Conservation (phyloP, 1,284 basidiomycete species). For the Quambalaria eucalypti region DNA sequence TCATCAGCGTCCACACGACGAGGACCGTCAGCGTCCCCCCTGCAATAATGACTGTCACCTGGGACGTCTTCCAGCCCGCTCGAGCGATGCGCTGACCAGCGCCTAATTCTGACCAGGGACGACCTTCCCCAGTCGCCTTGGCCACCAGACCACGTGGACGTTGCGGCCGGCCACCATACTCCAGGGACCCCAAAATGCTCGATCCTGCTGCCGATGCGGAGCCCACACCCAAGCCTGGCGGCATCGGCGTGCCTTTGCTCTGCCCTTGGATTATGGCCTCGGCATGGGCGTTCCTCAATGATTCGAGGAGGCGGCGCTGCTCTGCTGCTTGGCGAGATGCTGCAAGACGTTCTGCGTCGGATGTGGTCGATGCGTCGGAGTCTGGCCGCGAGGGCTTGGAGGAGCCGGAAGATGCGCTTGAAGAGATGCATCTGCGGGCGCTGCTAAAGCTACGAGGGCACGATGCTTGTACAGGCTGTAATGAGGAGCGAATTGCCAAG, state of each 20-base stretch:
- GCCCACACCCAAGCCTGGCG: background rate
- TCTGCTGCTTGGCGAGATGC: background rate
- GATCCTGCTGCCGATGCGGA: no score
- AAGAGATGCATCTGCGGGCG: no score
- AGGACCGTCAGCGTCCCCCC: constrained; percentile 55
- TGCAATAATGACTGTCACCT: constrained; percentile 69
- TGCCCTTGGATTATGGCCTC: background rate
- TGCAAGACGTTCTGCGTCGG: background rate
- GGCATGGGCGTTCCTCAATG: background rate
- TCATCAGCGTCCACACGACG: constrained; percentile 70
- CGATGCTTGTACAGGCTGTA: no score
- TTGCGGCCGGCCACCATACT: background rate
- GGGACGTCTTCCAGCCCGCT: constrained; percentile 51
- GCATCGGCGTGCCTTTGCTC: background rate
- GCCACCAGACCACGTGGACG: background rate
- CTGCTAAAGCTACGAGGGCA: no score
- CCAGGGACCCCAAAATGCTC: background rate
- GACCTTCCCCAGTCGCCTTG: background rate
- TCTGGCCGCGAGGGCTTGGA: no score
- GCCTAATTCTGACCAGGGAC: background rate
- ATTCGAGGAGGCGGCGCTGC: background rate
- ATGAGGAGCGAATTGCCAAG: no score
- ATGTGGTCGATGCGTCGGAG: background rate
- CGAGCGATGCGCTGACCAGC: background rate
- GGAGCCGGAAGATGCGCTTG: no score